phyloP scores from a whole-genome alignment of 257 asterid genomes.

The Solanum pennellii region DNA sequence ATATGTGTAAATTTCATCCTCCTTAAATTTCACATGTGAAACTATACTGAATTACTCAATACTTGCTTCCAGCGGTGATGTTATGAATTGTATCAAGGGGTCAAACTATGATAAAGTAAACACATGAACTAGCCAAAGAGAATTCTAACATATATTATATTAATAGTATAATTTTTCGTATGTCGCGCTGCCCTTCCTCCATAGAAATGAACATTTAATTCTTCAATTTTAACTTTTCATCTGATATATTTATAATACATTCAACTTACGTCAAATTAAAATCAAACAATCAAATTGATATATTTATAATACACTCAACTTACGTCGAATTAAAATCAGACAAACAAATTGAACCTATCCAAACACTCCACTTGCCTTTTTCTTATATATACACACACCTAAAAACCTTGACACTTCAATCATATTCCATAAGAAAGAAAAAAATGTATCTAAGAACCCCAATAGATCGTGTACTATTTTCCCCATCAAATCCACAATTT shows the following conservation, averaged over 20 bases:
- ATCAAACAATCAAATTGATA: too few species aligned
- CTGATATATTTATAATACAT: too few species aligned
- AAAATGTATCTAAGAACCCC: slow-evolving; percentile 1
- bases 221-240: background rate
- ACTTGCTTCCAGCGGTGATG: background rate
- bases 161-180: too few species aligned
- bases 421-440: background rate
- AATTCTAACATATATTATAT: too few species aligned
- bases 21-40: background rate
- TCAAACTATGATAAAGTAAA: background rate
- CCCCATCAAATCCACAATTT: background rate
- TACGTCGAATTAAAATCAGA: too few species aligned
- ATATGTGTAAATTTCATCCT: background rate
- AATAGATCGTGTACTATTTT: background rate
- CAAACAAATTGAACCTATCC: too few species aligned
- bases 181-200: fast-evolving
- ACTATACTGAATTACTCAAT: too few species aligned
- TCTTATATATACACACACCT: background rate
- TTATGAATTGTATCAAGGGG: background rate
- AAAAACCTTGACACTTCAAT: background rate
- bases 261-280: background rate
- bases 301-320: background rate
- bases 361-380: background rate
- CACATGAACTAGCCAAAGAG: too few species aligned
- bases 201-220: too few species aligned